Base-by-base conservation (phyloP, 2,329 filamentous ascomycete genomes). In the Alternaria burnsii region DNA sequence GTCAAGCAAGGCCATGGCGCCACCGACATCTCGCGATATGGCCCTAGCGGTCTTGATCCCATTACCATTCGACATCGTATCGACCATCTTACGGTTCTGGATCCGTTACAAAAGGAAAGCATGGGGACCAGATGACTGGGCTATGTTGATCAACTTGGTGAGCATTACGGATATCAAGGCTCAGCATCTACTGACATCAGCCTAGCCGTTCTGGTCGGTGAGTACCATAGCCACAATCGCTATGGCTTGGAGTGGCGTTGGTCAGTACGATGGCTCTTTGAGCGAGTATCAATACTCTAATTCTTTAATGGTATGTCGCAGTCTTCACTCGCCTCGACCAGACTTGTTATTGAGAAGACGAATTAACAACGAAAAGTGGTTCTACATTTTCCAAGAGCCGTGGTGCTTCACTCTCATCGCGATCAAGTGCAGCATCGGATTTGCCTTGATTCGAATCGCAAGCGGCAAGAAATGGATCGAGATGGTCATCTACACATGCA, bases 321-420 rank as follows among this genome's bases (percentile, higher is more conserved):
- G 14, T 36, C 32, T 36, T 24, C 11, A 7, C 38, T 12, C 10
- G 18, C 18, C n/a, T 41, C n/a, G 3, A 41, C n/a, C 18, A 41
- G 38, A 41, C 38, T 20, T 41, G 9, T 12, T 22, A 5, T n/a
- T 14, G 8, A 26, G 14, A 20, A 20, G 24, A 30, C 2, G 5
- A 22, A 41, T 24, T 59, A 22, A 59, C 22, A 12, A 16, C 3
- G 11, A 43, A 0, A 11, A 36, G 32, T 59, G 57, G 52, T 59
- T 59, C 5, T 59, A 59, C 32, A 34, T 56, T 40, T 59, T 59
- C 40, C 57, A 56, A 12, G 52, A 59, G 41, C 57, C 57, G 18
- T 59, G 57, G 57, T 59, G 57, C 41, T 59, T 59, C 20, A 59
- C 57, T 10, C 57, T 59, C 26, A 24, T 59, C 22, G 47, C 57